These are phyloP conservation scores for Pterocarpus macrocarpus DNA, from an alignment of 306 rosid species.

Conservation along the genomic window DNA sequence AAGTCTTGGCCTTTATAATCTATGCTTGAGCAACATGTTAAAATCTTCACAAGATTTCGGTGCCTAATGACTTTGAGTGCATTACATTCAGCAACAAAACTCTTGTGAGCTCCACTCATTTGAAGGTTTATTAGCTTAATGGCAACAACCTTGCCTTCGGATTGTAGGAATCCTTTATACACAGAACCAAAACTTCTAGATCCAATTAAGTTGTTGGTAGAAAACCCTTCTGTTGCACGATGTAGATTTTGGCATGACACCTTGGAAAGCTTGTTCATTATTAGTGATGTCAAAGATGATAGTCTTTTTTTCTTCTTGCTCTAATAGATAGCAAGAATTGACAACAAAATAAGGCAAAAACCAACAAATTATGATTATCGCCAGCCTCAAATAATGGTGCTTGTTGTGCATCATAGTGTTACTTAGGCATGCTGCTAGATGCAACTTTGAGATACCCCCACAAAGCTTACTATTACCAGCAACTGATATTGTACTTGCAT, in stretches of 20 bases:
- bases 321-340: background rate
- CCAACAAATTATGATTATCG: background rate
- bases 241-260: background rate
- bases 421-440: background rate
- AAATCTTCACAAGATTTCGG: slow-evolving; percentile 40
- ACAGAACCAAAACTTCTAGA: background rate
- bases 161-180: background rate
- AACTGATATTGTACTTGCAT: too few relatives aligned
- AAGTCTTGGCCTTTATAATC: slow-evolving; percentile 12
- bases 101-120: background rate
- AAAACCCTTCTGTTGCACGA: slow-evolving; percentile 33
- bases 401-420: background rate
- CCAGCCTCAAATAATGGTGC: background rate
- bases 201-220: slow-evolving; percentile 37
- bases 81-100: background rate
- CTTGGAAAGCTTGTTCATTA: background rate
- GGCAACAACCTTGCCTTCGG: slow-evolving; percentile 8
- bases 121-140: slow-evolving; percentile 19
- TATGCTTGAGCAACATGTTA: background rate
- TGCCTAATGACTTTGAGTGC: slow-evolving; percentile 4
- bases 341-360: background rate
- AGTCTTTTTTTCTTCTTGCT: background rate
- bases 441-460: background rate
- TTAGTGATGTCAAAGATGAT: background rate
- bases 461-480: background rate